Conservation (phyloP, 2,329 filamentous ascomycete genomes). For the Hymenoscyphus fraxineus region DNA sequence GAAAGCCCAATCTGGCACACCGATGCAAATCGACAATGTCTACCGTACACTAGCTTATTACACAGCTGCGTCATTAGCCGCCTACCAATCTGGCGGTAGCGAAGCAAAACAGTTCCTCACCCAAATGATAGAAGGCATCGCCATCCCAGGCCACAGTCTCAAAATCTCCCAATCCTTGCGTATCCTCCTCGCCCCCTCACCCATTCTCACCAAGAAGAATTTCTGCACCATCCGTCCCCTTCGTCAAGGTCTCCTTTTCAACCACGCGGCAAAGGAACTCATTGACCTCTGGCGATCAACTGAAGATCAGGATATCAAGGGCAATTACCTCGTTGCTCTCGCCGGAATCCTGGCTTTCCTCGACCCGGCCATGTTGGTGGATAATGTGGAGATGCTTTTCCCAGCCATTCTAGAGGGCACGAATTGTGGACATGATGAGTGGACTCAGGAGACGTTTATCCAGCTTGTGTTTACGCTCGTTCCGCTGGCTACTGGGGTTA, state of each 20-base stretch:
- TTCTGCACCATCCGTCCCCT: conserved; percentile 30
- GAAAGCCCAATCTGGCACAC: not conserved
- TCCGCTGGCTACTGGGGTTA: conserved; percentile 17
- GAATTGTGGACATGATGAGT: conserved; percentile 25
- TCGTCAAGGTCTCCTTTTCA: conserved; percentile 25
- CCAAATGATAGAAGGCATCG: conserved; percentile 26
- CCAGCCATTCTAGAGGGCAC: conserved; percentile 29
- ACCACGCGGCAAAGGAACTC: conserved; percentile 18
- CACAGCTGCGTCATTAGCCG: conserved; percentile 27
- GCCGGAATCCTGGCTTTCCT: conserved; percentile 28
- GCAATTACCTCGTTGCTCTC: conserved; percentile 31
- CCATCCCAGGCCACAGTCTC: conserved; percentile 16
- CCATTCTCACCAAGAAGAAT: conserved; percentile 30
- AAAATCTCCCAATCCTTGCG: conserved; percentile 30
- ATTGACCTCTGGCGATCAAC: conserved; percentile 19
- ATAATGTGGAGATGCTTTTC: conserved; percentile 20
- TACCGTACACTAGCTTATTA: conserved; percentile 31
- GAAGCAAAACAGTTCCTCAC: conserved; percentile 17
- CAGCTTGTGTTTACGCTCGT: conserved; percentile 24
- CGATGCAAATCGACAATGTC: conserved; percentile 18
- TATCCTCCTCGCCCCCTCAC: conserved; percentile 28
- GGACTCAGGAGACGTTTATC: conserved; percentile 26
- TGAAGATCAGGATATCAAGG: conserved; percentile 15
- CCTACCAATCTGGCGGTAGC: conserved; percentile 20
- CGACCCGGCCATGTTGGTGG: conserved; percentile 17